These are phyloP conservation scores for Podaxis sp. DNA, from an alignment of 768 basidiomycete genomes.

Conservation along the genomic window DNA sequence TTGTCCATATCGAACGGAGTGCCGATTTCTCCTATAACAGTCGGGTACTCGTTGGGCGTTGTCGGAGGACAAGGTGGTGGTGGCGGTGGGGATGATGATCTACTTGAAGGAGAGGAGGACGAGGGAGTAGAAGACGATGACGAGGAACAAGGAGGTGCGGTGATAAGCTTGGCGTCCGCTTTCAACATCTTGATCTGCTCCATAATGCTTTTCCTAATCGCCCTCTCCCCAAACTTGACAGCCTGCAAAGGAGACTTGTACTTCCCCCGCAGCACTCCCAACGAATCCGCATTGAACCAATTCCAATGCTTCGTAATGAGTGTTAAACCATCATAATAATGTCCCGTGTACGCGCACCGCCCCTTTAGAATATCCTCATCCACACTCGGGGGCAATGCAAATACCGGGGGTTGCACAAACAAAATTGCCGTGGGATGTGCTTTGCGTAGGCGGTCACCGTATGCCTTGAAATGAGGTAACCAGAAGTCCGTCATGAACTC, in stretches of 20 bases:
- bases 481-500: slow-evolving; percentile 81
- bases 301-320: slow-evolving; percentile 93
- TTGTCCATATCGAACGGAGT: slow-evolving; percentile 93
- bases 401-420: slow-evolving; percentile 93
- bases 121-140: neutral
- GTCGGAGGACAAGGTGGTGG: neutral
- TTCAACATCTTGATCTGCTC: slow-evolving; percentile 82
- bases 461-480: slow-evolving; percentile 66
- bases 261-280: slow-evolving; percentile 87
- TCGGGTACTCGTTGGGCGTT: slow-evolving; percentile 57
- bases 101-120: neutral
- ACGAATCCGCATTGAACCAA: slow-evolving; percentile 93
- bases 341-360: slow-evolving; percentile 71
- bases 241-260: slow-evolving; percentile 68
- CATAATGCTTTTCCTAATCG: slow-evolving; percentile 79
- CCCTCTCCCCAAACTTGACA: slow-evolving; percentile 77
- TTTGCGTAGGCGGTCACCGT: slow-evolving; percentile 54
- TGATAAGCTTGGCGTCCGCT: slow-evolving; percentile 66
- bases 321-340: slow-evolving; percentile 96
- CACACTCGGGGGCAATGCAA: slow-evolving; percentile 69
- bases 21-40: slow-evolving; percentile 94
- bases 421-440: slow-evolving; percentile 81
- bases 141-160: slow-evolving; percentile 21
- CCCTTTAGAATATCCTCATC: slow-evolving; percentile 60
- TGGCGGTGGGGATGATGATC: neutral